Base-by-base conservation (phyloP, 1,284 basidiomycete genomes). In the Malassezia brasiliensis region DNA sequence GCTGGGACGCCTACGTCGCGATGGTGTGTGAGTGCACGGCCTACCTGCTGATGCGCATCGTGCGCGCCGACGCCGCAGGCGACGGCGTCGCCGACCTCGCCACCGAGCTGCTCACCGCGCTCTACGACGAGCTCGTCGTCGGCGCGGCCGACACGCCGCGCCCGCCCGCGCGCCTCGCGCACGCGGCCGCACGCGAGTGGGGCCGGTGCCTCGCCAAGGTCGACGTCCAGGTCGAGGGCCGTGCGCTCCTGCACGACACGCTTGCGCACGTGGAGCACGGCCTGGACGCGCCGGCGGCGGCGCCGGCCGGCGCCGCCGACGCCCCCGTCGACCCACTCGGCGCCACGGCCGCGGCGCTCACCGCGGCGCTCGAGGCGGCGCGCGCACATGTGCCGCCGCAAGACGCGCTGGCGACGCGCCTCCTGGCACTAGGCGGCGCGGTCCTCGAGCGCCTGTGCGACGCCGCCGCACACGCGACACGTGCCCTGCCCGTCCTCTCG, bases 21-120 rank as follows among this genome's bases (percentile, higher is more conserved):
- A 80, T 86, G 0, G 69, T 87, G 8, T 75, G 85, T 12, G 88
- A 91, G 74, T 87, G 83, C 63, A 65, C 82, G 15, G 73, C 82
- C 3, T 84, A 84, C 65, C 72, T 85, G 20, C 63, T 80, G 14
- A 32, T 22, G 34, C 48, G 52, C 17, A 25, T 63, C 20, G 17
- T 48, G 19, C 47, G 45, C 1, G 14, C 38, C n/a, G 42, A 45
- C 25, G 47, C 37, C 5, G 19, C 32, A 0, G 17, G 40, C 19
- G 35, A 19, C 5, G 22, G 9, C 22, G 19, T n/a, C 14, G n/a
- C 17, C n/a, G 38, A 36, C 14, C 42, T 54, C 1, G 45, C 53
- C 36, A 30, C 32, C 6, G 62, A 50, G 20, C 52, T 53, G 17
- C 48, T 63, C 17, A 20, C 19, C 12, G 30, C 12, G n/a, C 20